Evolutionary conservation across 2,329 filamentous ascomycete species (phyloP), one percentile per base, ranked within the genome.

Genomic region (Diaporthe vexans): DNA sequence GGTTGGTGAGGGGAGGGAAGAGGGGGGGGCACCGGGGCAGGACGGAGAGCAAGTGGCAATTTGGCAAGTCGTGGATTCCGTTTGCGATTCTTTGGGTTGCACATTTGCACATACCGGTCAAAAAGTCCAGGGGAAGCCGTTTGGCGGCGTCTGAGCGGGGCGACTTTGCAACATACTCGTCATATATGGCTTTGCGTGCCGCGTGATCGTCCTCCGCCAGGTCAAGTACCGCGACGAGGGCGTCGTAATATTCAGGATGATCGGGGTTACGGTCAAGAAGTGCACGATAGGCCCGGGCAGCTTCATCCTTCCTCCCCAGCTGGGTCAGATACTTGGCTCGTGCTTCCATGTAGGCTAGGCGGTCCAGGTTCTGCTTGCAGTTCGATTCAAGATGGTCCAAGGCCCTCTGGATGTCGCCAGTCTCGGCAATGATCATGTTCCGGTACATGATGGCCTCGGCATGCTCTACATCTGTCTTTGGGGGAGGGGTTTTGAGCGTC

Each of bases 401-500:
- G 7, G 97, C 97, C 79, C 93, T 91, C 80, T 97, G 88, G 68
- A 92, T 89, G 78, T 98, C 93, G 21, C 95, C 95, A 74, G 92
- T 91, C 84, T 98, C 97, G 51, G 94, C 95, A 81, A 99, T 98
- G 80, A 99, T 92, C 61, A 89, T 90, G 84, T 98, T 99, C 85
- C 98, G 98, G 87, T 99, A 99, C 85, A 99, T 88, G 74, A 95
- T 88, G 58, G 96, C 95, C 85, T 99, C 97, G 43, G 95, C 97
- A 83, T 98, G 94, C 84, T 99, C 97, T 80, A 96, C 90, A 81
- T 98, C 96, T 65, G 89, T 87, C 81, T 93, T 93, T 17, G 92
- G 89, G 1, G 95, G 95, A 13, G 92, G 90, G 17, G 90, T 89
- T 85, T 98, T 98, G 77, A 99, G 84, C 0, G 96, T 98, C 76